phyloP scores from a whole-genome alignment of 2,329 filamentous ascomycete species.

The Ceratocystis ficicola region DNA sequence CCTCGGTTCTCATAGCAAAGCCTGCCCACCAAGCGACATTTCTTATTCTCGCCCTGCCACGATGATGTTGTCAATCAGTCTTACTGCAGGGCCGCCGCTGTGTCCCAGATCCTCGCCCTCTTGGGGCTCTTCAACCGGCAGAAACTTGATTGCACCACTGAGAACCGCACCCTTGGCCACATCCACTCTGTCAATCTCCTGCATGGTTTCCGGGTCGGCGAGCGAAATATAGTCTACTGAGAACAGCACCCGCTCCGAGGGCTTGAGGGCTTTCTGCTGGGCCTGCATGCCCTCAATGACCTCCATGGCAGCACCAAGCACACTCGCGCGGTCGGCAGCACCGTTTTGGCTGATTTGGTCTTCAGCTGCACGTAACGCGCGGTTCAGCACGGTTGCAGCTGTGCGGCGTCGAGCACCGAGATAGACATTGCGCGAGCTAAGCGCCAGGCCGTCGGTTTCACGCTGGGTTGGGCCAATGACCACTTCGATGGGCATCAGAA shows the following conservation, averaged over 20 bases:
- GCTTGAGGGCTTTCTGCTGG: conserved; percentile 49
- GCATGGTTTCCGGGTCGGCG: conserved; percentile 70
- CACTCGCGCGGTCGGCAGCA: conserved; percentile 43
- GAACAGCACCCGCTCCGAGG: conserved; percentile 53
- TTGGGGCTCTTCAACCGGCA: conserved; percentile 59
- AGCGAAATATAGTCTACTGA: conserved; percentile 89
- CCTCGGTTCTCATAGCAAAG: not conserved
- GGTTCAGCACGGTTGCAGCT: conserved; percentile 59
- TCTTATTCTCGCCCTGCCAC: conserved; percentile 34
- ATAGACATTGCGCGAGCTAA: conserved; percentile 91
- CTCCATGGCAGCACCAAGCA: conserved; percentile 59
- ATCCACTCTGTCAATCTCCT: conserved; percentile 64
- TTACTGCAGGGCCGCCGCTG: conserved; percentile 59
- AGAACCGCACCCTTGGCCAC: conserved; percentile 61
- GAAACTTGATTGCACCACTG: conserved; percentile 83
- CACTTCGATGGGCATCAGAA: conserved; percentile 65
- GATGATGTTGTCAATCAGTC: conserved; percentile 90
- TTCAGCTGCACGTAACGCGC: conserved; percentile 60
- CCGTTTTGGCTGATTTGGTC: conserved; percentile 36
- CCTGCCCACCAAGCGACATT: not conserved
- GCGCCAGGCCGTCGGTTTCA: conserved; percentile 69
- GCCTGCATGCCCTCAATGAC: conserved; percentile 44
- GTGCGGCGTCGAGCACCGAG: conserved; percentile 62
- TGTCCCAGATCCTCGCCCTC: conserved; percentile 65
- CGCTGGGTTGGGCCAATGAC: conserved; percentile 62